phyloP scores from a whole-genome alignment of 2,329 filamentous ascomycete genomes.

The Ophiostoma novo-ulmi region DNA sequence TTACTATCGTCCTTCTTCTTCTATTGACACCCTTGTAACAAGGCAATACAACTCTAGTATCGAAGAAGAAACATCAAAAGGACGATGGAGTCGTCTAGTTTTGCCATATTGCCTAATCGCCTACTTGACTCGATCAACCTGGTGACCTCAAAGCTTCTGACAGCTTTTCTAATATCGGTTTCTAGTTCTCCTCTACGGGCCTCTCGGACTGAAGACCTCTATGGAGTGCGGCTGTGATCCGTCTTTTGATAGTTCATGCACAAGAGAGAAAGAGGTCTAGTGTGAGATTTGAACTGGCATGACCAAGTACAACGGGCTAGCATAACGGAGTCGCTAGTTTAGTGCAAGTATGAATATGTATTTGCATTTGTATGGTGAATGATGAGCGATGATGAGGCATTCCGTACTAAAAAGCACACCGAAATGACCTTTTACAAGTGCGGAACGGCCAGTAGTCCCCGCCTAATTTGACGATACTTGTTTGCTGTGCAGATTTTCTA shows the following conservation, averaged over 20 bases:
- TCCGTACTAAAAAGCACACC: neutral
- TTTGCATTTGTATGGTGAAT: neutral
- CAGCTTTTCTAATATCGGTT: neutral
- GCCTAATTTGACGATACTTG: neutral
- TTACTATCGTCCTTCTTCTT: neutral
- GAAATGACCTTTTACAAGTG: neutral
- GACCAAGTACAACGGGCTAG: neutral
- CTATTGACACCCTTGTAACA: neutral
- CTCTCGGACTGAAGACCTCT: neutral
- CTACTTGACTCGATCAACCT: neutral
- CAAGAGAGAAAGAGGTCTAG: conserved; percentile 12
- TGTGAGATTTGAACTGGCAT: conserved; percentile 16
- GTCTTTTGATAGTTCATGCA: conserved; percentile 2
- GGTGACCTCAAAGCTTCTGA: neutral
- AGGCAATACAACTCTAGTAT: too few species aligned
- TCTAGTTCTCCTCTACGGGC: neutral
- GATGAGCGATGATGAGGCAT: neutral
- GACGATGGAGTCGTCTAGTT: neutral
- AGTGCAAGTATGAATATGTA: neutral
- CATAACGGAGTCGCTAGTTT: neutral
- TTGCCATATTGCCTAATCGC: neutral
- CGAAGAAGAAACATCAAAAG: neutral
- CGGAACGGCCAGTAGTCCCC: neutral
- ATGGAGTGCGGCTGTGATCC: conserved; percentile 3
- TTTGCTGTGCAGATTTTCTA: too few species aligned